Base-by-base conservation (phyloP, 768 basidiomycete genomes). In the Lentinus brumalis region DNA sequence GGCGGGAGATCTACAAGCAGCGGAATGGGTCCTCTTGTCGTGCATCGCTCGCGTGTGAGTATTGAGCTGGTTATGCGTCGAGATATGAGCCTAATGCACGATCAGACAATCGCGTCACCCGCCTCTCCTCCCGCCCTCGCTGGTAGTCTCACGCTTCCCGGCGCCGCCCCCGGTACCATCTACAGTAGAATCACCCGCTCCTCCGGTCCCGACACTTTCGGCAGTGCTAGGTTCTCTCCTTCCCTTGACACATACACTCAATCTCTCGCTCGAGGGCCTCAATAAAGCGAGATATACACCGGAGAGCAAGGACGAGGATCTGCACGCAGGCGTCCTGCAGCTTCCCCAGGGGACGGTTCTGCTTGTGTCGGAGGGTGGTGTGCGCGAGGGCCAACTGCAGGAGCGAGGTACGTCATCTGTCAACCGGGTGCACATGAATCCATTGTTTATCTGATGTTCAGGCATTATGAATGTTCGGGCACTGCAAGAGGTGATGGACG, bases 271-370 rank as follows among this genome's bases (percentile, higher is more conserved):
- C 15, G 77, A 83, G 31, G 70, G 77, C 6, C 71, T 94, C 50
- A 93, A 94, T 68, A 77, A 75, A 26, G 77, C 72, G 0, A 66
- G 73, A 1, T 92, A 90, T 67, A 73, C 73, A 35, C 92, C 91
- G 0, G 86, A 88, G 67, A 81, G 81, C 65, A 86, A 84, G 50
- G 84, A 86, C 59, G 82, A 91, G 51, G 90, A 92, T 65, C 75
- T 94, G 5, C 85, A 88, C 61, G 84, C 88, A 2, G 92, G 92
- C 2, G 81, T 81, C 63, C 76, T 94, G 30, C 92, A 94, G 68
- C 79, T 92, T 14, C 86, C 92, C 2, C 73, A 74, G 12, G 86
- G 87, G 3, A 82, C 83, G 6, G 69, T 82, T 3, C 74, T 88
- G 31, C 69, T 92, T 14, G 69, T 94, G 40, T 85, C 86, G 0